Evolutionary conservation across 352 stramenopile species (phyloP), one percentile per base, ranked within the genome.

Genomic region (Lagenidium giganteum): DNA sequence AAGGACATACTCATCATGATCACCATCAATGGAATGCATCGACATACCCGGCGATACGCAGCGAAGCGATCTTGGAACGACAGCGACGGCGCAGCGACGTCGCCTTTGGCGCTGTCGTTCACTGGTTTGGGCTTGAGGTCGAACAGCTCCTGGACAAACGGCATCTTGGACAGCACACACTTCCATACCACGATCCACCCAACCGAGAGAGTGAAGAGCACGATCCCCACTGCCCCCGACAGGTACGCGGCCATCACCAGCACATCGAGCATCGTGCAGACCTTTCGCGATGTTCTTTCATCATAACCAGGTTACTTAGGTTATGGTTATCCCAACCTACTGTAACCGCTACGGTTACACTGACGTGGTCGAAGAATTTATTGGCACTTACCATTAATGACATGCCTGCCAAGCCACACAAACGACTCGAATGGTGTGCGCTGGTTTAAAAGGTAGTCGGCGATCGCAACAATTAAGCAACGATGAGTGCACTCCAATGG

Each of bases 151-250:
- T 87, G 78, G 24, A 91, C 49, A 46, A 91, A 87, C 14, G 72
- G 72, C 73, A 91, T 91, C 52, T 87, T 87, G 38, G 78, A 70
- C 40, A 91, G 59, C 45, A 91, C 74, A 43, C 71, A 84, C 59
- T 88, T 91, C 78, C 78, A 91, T 42, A 91, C 78, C n/a, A 83
- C 64, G 40, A 91, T 69, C 78, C 78, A 91, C 41, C 75, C 76
- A 22, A 91, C 38, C 5, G 49, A 66, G 8, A 91, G 55, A 41
- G 78, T 91, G 47, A 84, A 74, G n/a, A 91, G 78, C 42, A 91
- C 68, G 57, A 91, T 91, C 52, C 70, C 80, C 30, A 91, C 70
- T 0, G 78, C 78, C 14, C 78, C 78, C 1, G 70, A 77, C 8
- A 91, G 63, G 61, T 91, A 91, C 34, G 70, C 72, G 42, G 59